Conservation (phyloP, 495 filamentous ascomycete genomes). For the Aspergillus nidulans region DNA sequence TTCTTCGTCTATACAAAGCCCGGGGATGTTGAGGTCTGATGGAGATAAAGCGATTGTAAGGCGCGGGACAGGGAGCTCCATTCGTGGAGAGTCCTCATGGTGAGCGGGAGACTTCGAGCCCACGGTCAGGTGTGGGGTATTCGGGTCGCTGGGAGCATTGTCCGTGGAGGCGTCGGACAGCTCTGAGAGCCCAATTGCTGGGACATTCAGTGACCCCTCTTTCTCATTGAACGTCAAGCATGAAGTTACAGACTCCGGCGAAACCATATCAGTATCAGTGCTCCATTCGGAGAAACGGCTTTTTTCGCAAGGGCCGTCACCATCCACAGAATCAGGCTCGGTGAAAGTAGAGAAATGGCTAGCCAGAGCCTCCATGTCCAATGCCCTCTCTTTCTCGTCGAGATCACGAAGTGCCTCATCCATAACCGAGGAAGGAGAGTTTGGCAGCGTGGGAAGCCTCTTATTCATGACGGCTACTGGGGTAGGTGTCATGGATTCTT, state of each 20-base stretch:
- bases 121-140: conserved; percentile 37
- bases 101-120: conserved; percentile 36
- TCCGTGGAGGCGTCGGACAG: conserved; percentile 21
- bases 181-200: conserved; percentile 26
- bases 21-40: conserved; percentile 29
- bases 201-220: conserved; percentile 17
- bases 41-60: conserved; percentile 31
- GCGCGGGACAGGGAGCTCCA: conserved; percentile 26
- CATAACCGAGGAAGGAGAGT: conserved; percentile 46
- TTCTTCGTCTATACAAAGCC: conserved; percentile 34
- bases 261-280: conserved; percentile 34
- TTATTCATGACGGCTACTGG: conserved; percentile 32
- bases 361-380: conserved; percentile 31
- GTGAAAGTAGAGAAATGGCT: conserved; percentile 45
- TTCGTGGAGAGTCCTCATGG: conserved; percentile 26
- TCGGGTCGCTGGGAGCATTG: conserved; percentile 29
- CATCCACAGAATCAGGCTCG: conserved; percentile 29
- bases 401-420: conserved; percentile 43
- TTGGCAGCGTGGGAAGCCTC: conserved; percentile 43
- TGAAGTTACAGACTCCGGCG: conserved; percentile 40
- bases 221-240: conserved; percentile 27
- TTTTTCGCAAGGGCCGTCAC: conserved; percentile 25
- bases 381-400: conserved; percentile 30
- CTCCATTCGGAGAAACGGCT: conserved; percentile 50
- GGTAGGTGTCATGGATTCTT: conserved; percentile 30